Conservation (phyloP, 2,329 filamentous ascomycete species). For the Ophiocordyceps sinensis region DNA sequence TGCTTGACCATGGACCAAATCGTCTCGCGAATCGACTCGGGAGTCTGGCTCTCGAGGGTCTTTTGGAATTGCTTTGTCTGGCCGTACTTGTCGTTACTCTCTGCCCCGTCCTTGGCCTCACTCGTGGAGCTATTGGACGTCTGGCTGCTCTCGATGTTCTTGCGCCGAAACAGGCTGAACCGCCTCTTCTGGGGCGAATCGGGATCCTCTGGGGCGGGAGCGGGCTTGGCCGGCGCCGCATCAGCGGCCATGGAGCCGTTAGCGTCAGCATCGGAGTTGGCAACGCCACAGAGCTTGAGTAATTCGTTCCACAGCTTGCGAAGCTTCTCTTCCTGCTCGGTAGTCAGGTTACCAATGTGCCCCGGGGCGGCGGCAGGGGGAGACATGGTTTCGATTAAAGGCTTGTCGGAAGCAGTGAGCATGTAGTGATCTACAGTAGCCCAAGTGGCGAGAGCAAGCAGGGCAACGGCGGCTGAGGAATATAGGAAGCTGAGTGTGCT, state of each 20-base stretch:
- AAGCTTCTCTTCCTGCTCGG: constrained; percentile 77
- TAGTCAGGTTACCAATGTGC: constrained; percentile 73
- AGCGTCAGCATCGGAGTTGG: constrained; percentile 10
- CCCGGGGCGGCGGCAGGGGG: constrained; percentile 43
- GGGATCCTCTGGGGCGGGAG: constrained; percentile 8
- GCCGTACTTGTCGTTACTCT: constrained; percentile 80
- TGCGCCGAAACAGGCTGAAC: constrained; percentile 53
- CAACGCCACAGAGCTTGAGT: constrained; percentile 60
- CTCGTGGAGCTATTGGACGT: constrained; percentile 14
- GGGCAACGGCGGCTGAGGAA: constrained; percentile 1
- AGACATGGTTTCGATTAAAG: constrained; percentile 20
- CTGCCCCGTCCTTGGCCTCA: constrained; percentile 28
- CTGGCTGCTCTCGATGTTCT: constrained; percentile 33
- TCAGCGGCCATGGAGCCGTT: constrained; percentile 9
- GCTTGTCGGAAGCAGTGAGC: not conserved
- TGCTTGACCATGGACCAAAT: constrained; percentile 95
- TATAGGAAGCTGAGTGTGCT: constrained; percentile 1
- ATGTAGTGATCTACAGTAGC: not conserved
- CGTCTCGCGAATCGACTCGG: constrained; percentile 63
- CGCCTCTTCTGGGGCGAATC: constrained; percentile 64
- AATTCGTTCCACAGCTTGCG: constrained; percentile 72
- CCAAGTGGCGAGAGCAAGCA: constrained; percentile 3
- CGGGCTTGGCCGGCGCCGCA: not conserved
- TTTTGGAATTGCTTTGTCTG: constrained; percentile 77
- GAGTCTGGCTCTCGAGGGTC: constrained; percentile 59